A percentile compares a stretch with the other conserved stretches of the same genome.
Evolutionary conservation across 2,329 filamentous ascomycete species (phyloP).

Genomic region (Colletotrichum incanum): DNA sequence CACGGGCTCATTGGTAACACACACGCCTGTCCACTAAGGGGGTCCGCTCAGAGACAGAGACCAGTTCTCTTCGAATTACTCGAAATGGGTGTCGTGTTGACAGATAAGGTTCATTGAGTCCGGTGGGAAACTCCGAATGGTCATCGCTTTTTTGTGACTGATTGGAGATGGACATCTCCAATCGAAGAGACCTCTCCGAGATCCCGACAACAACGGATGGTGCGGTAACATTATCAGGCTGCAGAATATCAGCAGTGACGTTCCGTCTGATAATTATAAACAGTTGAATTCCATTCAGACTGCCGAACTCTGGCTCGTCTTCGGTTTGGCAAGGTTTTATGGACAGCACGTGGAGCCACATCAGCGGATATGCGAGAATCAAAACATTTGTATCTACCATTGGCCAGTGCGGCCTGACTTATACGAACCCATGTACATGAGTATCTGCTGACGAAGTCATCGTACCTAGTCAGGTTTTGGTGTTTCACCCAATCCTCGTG

Average conservation of each 20-base stretch:
- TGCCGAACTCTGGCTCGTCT: neutral
- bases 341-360: neutral
- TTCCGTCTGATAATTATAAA: constrained; percentile 7
- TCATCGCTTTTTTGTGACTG: neutral
- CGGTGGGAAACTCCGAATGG: constrained; percentile 30
- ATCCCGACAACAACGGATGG: neutral
- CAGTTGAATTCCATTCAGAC: constrained; percentile 4
- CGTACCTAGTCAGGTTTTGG: neutral
- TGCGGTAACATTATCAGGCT: neutral
- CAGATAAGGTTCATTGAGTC: constrained; percentile 8
- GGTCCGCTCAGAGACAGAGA: neutral
- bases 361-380: neutral
- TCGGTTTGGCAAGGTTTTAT: neutral
- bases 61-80: constrained; percentile 25
- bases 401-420: neutral
- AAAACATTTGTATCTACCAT: neutral
- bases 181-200: neutral
- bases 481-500: constrained; percentile 14
- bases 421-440: too few species aligned
- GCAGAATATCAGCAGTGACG: neutral
- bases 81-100: neutral
- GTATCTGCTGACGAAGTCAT: too few species aligned
- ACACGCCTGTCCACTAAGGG: neutral
- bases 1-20: constrained; percentile 9
- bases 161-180: neutral